Conservation (phyloP, 176 grass and related monocot genomes). For the Triticum turgidum region DNA sequence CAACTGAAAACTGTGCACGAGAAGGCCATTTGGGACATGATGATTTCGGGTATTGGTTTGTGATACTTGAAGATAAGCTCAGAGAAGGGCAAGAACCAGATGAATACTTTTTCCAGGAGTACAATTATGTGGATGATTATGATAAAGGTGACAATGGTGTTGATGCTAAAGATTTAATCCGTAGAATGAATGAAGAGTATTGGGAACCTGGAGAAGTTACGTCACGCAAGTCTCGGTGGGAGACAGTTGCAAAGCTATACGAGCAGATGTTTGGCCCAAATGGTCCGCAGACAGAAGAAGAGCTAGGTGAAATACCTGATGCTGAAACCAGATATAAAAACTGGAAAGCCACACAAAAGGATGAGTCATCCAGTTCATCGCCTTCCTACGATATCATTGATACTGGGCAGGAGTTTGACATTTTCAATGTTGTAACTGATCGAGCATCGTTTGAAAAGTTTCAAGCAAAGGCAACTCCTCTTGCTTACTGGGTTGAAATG, state of each 20-base stretch:
- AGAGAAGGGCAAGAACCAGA: constrained; percentile 87
- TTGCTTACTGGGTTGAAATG: constrained; percentile 96
- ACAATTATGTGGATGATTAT: constrained; percentile 92
- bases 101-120: constrained; percentile 91
- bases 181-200: constrained; percentile 73
- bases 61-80: constrained; percentile 88
- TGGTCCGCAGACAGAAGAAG: constrained; percentile 80
- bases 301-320: constrained; percentile 80
- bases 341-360: constrained; percentile 61
- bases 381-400: constrained; percentile 79
- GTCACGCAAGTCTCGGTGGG: constrained; percentile 57
- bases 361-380: constrained; percentile 14
- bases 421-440: constrained; percentile 61
- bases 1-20: constrained; percentile 70
- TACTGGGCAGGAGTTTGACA: constrained; percentile 58
- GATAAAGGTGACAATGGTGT: constrained; percentile 90
- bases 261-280: constrained; percentile 98
- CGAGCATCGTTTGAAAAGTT: constrained; percentile 74
- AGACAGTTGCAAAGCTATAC: constrained; percentile 81
- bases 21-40: constrained; percentile 92
- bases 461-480: constrained; percentile 68
- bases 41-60: constrained; percentile 97
- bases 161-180: constrained; percentile 71
- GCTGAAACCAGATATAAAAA: constrained; percentile 79
- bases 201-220: constrained; percentile 85